A percentile compares a stretch with the other conserved stretches of the same genome.
Conservation (phyloP, 768 basidiomycete species). For the Leccinellum rugosiceps region DNA sequence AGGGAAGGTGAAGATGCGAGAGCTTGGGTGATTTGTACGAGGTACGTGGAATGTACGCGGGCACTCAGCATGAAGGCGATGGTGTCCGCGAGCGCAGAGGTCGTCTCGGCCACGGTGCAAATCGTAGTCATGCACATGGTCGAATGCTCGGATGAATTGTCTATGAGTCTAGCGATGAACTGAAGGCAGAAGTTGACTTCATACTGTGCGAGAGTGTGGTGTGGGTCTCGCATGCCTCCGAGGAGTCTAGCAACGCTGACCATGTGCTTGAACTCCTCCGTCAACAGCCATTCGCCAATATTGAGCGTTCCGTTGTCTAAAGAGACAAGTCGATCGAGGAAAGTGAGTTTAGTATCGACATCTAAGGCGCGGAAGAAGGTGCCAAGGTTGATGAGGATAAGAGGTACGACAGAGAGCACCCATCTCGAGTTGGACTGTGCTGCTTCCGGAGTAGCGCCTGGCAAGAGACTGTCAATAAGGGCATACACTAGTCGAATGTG, state of each 20-base stretch:
- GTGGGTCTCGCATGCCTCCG: slow-evolving; percentile 31
- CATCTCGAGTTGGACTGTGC: slow-evolving; percentile 40
- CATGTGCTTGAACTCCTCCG: slow-evolving; percentile 60
- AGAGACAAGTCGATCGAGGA: slow-evolving; percentile 52
- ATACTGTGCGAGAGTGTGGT: slow-evolving; percentile 41
- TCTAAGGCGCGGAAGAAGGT: slow-evolving; percentile 57
- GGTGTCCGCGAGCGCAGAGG: slow-evolving; percentile 37
- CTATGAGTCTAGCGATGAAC: slow-evolving; percentile 46
- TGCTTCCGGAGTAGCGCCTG: slow-evolving; percentile 26
- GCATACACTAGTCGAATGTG: slow-evolving; percentile 54
- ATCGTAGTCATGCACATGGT: slow-evolving; percentile 46
- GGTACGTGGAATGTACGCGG: slow-evolving; percentile 42
- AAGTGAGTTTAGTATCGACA: slow-evolving; percentile 47
- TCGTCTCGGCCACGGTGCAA: slow-evolving; percentile 41
- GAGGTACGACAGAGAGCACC: slow-evolving; percentile 55
- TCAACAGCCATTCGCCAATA: slow-evolving; percentile 57
- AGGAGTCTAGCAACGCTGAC: slow-evolving; percentile 37
- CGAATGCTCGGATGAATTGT: slow-evolving; percentile 36
- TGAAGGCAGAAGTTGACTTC: slow-evolving; percentile 49
- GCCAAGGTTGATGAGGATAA: slow-evolving; percentile 50
- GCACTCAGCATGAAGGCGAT: slow-evolving; percentile 47
- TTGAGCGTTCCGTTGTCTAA: slow-evolving; percentile 43
- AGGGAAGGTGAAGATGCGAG: slow-evolving; percentile 27
- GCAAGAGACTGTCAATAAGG: slow-evolving; percentile 58
- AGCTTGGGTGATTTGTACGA: slow-evolving; percentile 40